Conservation (phyloP, 164 flowering plant species). For the Amborella trichopoda region DNA sequence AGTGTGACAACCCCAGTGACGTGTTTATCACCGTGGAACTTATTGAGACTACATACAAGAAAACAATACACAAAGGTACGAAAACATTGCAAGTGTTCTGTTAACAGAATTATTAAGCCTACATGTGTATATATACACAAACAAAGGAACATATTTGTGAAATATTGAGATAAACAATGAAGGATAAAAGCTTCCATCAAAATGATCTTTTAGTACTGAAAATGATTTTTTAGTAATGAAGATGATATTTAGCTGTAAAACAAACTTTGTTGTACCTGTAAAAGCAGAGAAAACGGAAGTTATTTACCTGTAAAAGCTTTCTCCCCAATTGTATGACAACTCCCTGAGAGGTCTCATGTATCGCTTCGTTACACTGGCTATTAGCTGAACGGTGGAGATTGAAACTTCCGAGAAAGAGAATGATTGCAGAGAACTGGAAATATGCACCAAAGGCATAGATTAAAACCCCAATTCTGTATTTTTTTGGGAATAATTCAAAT, state of each 20-base stretch:
- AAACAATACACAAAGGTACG: too few species aligned
- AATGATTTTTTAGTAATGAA: neutral
- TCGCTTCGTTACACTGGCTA: constrained; percentile 1
- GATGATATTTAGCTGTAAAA: neutral
- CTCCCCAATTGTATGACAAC: constrained; percentile 30
- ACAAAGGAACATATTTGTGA: too few species aligned
- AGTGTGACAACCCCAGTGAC: too few species aligned
- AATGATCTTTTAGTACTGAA: neutral
- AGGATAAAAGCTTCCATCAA: neutral
- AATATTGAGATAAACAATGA: neutral
- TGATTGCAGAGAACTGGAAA: constrained; percentile 35
- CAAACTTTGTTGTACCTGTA: neutral
- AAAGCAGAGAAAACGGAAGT: neutral
- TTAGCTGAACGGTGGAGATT: constrained; percentile 7
- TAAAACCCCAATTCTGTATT: too few species aligned
- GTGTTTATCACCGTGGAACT: too few species aligned
- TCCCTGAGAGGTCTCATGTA: constrained; percentile 14
- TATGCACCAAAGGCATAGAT: too few species aligned
- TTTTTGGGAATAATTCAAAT: too few species aligned
- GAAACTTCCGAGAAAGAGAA: constrained; percentile 22
- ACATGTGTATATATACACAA: neutral
- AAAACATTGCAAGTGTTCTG: too few species aligned
- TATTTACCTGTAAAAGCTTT: constrained; percentile 44
- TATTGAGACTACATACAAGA: too few species aligned
- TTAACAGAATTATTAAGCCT: neutral